These are phyloP conservation scores for Drechslerella coelobrocha DNA, from an alignment of 2,329 filamentous ascomycete genomes.

Conservation along the genomic window DNA sequence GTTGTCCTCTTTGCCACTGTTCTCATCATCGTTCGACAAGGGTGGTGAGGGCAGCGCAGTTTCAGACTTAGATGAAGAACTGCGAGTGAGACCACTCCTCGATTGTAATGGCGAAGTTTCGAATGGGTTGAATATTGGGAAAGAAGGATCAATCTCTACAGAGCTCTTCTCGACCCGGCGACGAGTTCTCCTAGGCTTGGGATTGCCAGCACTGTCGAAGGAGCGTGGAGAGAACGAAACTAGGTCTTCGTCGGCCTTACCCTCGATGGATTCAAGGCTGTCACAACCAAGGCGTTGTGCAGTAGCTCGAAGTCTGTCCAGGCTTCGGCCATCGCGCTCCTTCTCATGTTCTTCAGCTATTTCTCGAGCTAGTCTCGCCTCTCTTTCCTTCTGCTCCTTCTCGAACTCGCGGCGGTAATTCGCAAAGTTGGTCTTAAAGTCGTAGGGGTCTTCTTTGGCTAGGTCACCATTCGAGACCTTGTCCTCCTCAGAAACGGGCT, in stretches of 20 bases:
- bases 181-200: conserved; percentile 12
- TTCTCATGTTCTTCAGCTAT: background rate
- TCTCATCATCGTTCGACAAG: conserved; percentile 36
- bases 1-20: conserved; percentile 37
- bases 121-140: conserved; percentile 45
- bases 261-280: no score
- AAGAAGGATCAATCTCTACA: conserved; percentile 26
- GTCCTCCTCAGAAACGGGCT: background rate
- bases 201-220: conserved; percentile 5
- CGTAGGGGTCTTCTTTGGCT: conserved; percentile 1
- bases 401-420: conserved; percentile 13
- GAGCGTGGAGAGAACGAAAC: background rate
- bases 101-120: conserved; percentile 4
- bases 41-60: conserved; percentile 33
- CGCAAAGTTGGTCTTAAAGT: background rate
- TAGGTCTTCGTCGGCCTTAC: background rate
- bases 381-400: conserved; percentile 14
- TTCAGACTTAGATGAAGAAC: conserved; percentile 16
- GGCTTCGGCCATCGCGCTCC: background rate
- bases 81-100: conserved; percentile 9
- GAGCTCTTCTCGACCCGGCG: conserved; percentile 13
- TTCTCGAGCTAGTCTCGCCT: background rate
- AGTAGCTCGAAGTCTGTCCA: background rate
- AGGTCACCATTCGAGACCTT: background rate
- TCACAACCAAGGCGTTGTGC: no score